Conservation (phyloP, 345 rosid genomes). For the Physaria fendleri region DNA sequence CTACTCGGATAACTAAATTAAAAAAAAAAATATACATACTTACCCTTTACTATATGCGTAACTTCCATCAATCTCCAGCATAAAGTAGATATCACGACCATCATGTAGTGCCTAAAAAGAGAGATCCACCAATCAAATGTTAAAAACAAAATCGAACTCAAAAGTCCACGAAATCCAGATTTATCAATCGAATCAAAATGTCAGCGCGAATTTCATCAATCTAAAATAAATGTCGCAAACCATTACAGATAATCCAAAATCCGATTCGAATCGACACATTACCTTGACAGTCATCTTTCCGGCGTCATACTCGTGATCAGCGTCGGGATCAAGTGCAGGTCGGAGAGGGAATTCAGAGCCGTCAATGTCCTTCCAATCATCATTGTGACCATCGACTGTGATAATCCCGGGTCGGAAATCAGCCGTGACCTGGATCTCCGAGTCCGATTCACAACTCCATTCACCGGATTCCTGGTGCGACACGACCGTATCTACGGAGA, state of each 20-base stretch:
- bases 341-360: conserved; percentile 74
- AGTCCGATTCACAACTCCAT: conserved; percentile 74
- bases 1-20: not conserved
- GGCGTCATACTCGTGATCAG: conserved; percentile 59
- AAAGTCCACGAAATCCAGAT: not conserved
- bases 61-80: conserved; percentile 82
- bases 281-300: conserved; percentile 93
- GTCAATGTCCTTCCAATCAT: conserved; percentile 77
- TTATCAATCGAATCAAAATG: conserved; percentile 5
- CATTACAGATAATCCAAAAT: not conserved
- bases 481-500: conserved; percentile 23
- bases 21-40: conserved; percentile 2
- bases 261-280: conserved; percentile 5
- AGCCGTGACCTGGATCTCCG: conserved; percentile 57
- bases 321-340: conserved; percentile 89
- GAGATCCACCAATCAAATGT: not conserved
- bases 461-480: conserved; percentile 86
- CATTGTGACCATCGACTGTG: conserved; percentile 82
- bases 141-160: not conserved
- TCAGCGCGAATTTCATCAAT: not conserved
- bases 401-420: conserved; percentile 67
- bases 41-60: conserved; percentile 85
- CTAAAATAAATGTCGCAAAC: not conserved
- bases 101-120: conserved; percentile 80
- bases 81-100: conserved; percentile 70